Percentiles rank a stretch among this genome's conserved stretches.
phyloP scores from a whole-genome alignment of 257 asterid species.

The Solanum piurae region DNA sequence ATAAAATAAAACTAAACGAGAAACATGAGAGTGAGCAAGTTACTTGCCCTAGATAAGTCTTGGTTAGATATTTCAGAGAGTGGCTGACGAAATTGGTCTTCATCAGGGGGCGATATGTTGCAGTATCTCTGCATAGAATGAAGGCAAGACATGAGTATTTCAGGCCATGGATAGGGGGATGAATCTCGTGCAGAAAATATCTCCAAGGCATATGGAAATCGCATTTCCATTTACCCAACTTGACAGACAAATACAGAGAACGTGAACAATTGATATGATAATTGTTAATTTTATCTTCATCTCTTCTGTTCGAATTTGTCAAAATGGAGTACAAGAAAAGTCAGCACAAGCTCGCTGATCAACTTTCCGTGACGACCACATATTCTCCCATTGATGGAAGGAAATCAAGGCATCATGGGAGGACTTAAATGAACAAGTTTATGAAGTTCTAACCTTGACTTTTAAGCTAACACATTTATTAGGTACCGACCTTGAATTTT shows the following conservation, averaged over 20 bases:
- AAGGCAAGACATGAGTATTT: not conserved
- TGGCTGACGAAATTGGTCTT: constrained; percentile 51
- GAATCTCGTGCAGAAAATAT: not conserved
- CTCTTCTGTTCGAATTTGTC: not conserved
- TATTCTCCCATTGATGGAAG: not conserved
- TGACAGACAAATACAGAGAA: not conserved
- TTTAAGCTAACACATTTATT: not conserved
- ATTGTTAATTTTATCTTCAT: not conserved
- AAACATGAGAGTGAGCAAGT: not conserved
- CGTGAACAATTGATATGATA: not conserved
- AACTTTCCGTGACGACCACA: not conserved
- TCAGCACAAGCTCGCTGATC: not conserved
- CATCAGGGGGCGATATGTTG: constrained; percentile 43
- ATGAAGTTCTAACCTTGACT: not conserved
- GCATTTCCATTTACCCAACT: not conserved
- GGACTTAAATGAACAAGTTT: not conserved
- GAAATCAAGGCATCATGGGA: not conserved
- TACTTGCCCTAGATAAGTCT: constrained; percentile 50
- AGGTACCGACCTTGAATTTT: not conserved
- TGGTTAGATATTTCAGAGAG: constrained; percentile 43
- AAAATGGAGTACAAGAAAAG: not conserved
- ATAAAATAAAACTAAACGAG: not conserved
- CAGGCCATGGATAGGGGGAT: not conserved
- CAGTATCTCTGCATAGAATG: constrained; percentile 39
- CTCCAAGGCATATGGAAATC: not conserved